Evolutionary conservation across 2,329 filamentous ascomycete genomes (phyloP).

Genomic region (Fusarium sp.): DNA sequence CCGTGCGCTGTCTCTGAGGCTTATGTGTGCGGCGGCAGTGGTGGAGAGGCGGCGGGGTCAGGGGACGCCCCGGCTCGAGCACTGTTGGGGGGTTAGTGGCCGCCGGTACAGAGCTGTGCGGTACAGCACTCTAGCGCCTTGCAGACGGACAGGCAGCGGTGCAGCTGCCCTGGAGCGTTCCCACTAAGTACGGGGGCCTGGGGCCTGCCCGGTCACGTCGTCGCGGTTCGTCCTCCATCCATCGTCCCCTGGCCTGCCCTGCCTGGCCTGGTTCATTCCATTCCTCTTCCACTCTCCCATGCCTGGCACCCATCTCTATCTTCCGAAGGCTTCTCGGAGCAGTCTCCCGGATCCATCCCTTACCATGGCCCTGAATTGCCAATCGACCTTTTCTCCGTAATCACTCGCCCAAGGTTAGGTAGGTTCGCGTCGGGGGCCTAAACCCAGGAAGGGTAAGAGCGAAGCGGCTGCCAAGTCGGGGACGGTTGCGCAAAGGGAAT

Average conservation of each 20-base stretch:
- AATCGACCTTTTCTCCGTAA: slow-evolving; percentile 22
- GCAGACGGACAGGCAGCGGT: slow-evolving; percentile 15
- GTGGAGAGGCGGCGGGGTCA: no score
- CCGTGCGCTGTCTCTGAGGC: no score
- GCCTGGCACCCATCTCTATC: not conserved
- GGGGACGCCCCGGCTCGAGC: slow-evolving; percentile 26
- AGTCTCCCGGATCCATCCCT: slow-evolving; percentile 9
- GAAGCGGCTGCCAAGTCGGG: slow-evolving; percentile 39
- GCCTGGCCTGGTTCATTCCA: slow-evolving; percentile 22
- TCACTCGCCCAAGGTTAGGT: slow-evolving; percentile 20
- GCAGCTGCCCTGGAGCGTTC: slow-evolving; percentile 32
- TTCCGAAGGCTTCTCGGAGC: slow-evolving; percentile 10
- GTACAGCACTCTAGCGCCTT: slow-evolving; percentile 28
- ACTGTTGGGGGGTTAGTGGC: slow-evolving; percentile 36
- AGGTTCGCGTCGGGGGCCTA: slow-evolving; percentile 34
- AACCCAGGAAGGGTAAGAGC: slow-evolving; percentile 29
- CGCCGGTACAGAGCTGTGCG: slow-evolving; percentile 33
- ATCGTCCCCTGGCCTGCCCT: not conserved
- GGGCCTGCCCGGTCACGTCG: slow-evolving; percentile 18
- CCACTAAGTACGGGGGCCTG: slow-evolving; percentile 10
- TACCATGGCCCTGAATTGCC: not conserved
- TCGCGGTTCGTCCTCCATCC: slow-evolving; percentile 22
- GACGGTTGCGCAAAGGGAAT: slow-evolving; percentile 39
- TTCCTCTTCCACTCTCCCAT: slow-evolving; percentile 12
- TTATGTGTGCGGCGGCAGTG: no score